Conservation (phyloP, 2,329 filamentous ascomycete genomes). For the Aspergillus cejpii region DNA sequence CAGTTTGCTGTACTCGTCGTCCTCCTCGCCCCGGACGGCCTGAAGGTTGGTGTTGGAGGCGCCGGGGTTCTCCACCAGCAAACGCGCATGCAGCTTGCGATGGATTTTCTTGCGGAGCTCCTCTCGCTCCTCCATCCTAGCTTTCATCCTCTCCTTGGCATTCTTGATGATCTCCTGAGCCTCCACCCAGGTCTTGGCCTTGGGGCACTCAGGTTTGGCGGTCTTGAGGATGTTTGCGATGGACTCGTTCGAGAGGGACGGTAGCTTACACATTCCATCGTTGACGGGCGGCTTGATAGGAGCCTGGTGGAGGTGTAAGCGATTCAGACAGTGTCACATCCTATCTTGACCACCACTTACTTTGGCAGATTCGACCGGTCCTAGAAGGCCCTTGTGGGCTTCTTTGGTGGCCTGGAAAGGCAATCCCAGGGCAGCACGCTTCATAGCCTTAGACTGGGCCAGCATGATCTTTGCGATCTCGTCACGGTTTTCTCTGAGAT, state of each 20-base stretch:
- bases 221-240: conserved; percentile 17
- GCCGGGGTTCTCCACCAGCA: not conserved
- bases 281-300: conserved; percentile 3
- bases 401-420: not conserved
- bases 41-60: not conserved
- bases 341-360: not conserved
- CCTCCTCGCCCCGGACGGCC: not conserved
- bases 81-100: conserved; percentile 5
- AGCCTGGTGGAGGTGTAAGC: not conserved
- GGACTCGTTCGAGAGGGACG: conserved; percentile 11
- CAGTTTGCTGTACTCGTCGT: not conserved
- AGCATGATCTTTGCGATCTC: not conserved
- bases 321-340: not conserved
- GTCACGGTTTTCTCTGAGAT: not conserved
- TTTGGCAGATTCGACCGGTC: not conserved
- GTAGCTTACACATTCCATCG: not conserved
- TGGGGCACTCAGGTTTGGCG: conserved; percentile 14
- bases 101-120: conserved; percentile 8
- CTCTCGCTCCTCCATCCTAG: conserved; percentile 5
- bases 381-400: not conserved
- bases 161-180: conserved; percentile 12
- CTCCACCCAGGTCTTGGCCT: conserved; percentile 18
- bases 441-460: not conserved
- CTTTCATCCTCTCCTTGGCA: conserved; percentile 1
- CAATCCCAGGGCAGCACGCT: not conserved